Evolutionary conservation across 2,329 filamentous ascomycete species (phyloP), one percentile per base, ranked within the genome.

Genomic region (Neurospora sp.): DNA sequence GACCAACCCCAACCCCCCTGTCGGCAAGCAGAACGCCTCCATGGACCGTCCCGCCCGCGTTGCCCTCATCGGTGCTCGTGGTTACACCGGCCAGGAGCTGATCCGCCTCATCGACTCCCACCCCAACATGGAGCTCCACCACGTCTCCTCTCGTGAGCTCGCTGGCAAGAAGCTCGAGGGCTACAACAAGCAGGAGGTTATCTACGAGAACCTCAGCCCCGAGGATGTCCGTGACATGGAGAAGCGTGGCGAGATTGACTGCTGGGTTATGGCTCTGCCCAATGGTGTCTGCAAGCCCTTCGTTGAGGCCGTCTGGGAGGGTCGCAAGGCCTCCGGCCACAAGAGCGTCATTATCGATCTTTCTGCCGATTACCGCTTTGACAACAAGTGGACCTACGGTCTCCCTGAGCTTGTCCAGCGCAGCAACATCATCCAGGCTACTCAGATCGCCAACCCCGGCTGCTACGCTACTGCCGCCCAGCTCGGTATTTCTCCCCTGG

Each of bases 221-320:
- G 95, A 98, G 74, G 95, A 98, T 75, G 90, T 97, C 13, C 89
- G 89, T 73, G 86, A 89, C 70, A 93, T 98, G 87, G 92, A 96
- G 73, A 90, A 91, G 78, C 89, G 90, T 39, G 91, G 92, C 68
- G 88, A 94, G 76, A 90, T 98, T 67, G 95, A 98, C 82, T 96
- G 92, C 82, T 98, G 94, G 94, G 92, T 98, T 66, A 96, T 98
- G 92, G 96, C 96, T 42, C 88, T 98, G 38, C 96, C 95, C 66
- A 99, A 98, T 78, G 92, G 93, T 72, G 93, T 97, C 67, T 97
- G 93, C 87, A 92, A 93, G 82, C 94, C 96, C 0, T 99, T 91
- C 75, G 91, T 98, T 10, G 93, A 98, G 73, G 95, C 95, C 8
- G 88, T 98, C 68, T 88, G 94, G 75, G 86, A 91, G 77, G 88